Evolutionary conservation across 257 asterid genomes (phyloP).

Genomic region (Haberlea rhodopensis): DNA sequence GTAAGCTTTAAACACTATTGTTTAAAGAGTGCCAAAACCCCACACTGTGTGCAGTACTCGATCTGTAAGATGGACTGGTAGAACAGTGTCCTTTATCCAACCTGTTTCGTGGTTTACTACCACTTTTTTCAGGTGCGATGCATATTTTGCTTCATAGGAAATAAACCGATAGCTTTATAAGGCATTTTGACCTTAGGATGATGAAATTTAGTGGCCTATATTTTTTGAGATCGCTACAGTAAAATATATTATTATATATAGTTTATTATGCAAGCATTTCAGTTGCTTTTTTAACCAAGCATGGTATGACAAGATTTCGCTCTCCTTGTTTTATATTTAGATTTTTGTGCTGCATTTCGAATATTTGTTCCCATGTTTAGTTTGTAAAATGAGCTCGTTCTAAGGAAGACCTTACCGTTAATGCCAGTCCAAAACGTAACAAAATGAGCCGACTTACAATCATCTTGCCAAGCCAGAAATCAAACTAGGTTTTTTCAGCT

Average conservation of each 20-base stretch:
- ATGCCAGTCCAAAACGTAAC: too few species aligned
- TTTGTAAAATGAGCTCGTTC: neutral
- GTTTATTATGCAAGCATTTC: neutral
- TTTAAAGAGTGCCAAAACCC: neutral
- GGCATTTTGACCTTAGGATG: neutral
- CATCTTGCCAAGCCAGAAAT: neutral
- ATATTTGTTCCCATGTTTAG: neutral
- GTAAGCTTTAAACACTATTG: constrained; percentile 10
- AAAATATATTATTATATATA: too few species aligned
- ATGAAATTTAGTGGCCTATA: neutral
- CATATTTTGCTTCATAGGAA: neutral
- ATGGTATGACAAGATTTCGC: neutral
- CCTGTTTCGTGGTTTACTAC: neutral
- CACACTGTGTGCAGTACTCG: neutral
- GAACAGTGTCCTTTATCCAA: neutral
- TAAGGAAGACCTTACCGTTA: too few species aligned
- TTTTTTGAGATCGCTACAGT: neutral
- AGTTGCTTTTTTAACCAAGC: too few species aligned
- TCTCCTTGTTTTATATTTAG: neutral
- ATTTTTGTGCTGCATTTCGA: neutral
- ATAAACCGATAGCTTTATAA: neutral
- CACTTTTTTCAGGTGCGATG: constrained; percentile 2
- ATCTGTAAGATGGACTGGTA: neutral
- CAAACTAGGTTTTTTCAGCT: neutral
- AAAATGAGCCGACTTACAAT: too few species aligned